Conservation (phyloP, 1,139 yeast species). For the Saccharomycopsis crataegensis region DNA sequence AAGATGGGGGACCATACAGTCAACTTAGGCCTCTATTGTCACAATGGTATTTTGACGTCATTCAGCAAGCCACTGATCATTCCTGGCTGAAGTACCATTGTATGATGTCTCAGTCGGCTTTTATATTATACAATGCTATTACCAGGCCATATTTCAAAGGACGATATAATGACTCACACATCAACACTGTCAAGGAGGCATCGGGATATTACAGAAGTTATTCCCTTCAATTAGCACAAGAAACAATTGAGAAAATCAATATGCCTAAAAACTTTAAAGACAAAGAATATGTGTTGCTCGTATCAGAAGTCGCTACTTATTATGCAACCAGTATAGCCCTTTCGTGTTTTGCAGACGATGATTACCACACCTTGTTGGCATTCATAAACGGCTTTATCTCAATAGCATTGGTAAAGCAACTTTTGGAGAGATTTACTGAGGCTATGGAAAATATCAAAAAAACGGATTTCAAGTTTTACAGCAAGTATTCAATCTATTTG, state of each 20-base stretch:
- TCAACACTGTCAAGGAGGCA: background rate
- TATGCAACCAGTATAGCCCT: constrained; percentile 7
- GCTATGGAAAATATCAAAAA: background rate
- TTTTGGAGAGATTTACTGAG: background rate
- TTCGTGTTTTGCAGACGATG: constrained; percentile 4
- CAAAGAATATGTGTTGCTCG: background rate
- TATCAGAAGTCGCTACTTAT: background rate
- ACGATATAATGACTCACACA: background rate
- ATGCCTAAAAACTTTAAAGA: background rate
- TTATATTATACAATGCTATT: constrained; percentile 1
- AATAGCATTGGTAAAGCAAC: background rate
- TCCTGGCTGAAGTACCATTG: constrained; percentile 2
- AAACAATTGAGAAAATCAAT: constrained; percentile 1
- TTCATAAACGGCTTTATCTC: constrained; percentile 6
- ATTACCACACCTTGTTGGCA: constrained; percentile 2
- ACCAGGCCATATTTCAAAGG: background rate
- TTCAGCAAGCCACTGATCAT: background rate
- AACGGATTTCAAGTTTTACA: background rate
- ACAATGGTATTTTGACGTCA: constrained; percentile 4
- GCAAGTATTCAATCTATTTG: background rate
- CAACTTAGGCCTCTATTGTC: constrained; percentile 2
- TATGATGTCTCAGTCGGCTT: constrained; percentile 7
- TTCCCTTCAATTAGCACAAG: constrained; percentile 1
- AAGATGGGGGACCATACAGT: background rate
- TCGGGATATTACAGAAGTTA: background rate